These are phyloP conservation scores for Sclerotinia spermophila DNA, from an alignment of 2,329 filamentous ascomycete species.

Conservation along the genomic window DNA sequence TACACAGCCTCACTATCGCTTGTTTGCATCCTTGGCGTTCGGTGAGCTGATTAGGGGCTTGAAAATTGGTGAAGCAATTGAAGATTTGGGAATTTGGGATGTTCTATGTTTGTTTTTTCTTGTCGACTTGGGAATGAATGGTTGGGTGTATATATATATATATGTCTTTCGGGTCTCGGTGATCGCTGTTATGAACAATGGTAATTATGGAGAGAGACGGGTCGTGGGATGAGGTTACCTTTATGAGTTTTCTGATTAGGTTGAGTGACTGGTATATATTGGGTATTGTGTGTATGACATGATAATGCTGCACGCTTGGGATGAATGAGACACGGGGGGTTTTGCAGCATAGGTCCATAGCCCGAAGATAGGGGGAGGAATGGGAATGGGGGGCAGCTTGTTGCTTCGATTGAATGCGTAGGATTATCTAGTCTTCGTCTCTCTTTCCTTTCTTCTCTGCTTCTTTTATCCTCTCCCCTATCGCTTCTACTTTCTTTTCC, in stretches of 20 bases:
- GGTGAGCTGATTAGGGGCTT: neutral
- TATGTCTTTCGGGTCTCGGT: neutral
- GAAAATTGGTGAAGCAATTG: neutral
- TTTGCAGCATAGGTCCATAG: no score
- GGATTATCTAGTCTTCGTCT: neutral
- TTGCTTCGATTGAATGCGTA: neutral
- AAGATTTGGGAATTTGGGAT: neutral
- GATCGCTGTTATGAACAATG: neutral
- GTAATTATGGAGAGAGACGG: neutral
- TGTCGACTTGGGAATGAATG: neutral
- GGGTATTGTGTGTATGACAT: no score
- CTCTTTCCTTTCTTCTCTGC: neutral
- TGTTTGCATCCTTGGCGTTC: neutral
- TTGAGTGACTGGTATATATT: no score
- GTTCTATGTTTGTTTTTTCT: neutral
- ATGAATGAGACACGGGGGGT: no score
- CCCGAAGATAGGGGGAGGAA: neutral
- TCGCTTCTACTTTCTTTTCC: no score
- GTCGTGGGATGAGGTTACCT: neutral
- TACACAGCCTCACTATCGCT: slow-evolving; percentile 1
- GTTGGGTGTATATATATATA: neutral
- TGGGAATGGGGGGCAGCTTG: neutral
- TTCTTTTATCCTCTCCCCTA: no score
- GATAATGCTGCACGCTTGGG: no score
- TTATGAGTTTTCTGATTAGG: no score